Base-by-base conservation (phyloP, 345 rosid genomes). In the Trapa bicornis region DNA sequence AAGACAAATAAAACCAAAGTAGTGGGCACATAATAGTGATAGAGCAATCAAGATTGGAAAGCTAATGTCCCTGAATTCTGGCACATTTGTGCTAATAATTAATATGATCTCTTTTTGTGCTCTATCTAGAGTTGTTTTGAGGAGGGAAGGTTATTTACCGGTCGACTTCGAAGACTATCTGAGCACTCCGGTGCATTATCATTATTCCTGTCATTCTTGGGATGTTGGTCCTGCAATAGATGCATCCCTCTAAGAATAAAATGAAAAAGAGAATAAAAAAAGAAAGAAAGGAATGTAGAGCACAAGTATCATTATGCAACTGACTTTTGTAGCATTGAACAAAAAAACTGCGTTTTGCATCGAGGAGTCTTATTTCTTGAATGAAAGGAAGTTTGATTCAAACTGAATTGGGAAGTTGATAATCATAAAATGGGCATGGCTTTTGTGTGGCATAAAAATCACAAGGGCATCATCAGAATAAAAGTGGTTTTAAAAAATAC, bases 161-260 rank as follows among this genome's bases (percentile, higher is more conserved):
- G 84, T 16, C 79, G 81, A 77, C 64, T 73, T 69, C 75, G 75
- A 73, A 85, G 81, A 75, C 83, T 76, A 65, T 85, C 80, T 13
- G 78, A 74, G 73, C 84, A 72, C 77, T 86, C 84, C 42, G 42
- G 17, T 41, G 70, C 74, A 65, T 73, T 32, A 41, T 42, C 67
- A n/a, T 37, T 77, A 17, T 79, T 87, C 15, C 47, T 74, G 70
- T 72, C 78, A 37, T 42, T 17, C 67, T 65, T 33, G 35, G 53
- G 29, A 38, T 41, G 16, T 5, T 41, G 67, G 22, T 65, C 67
- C 67, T 65, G 67, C 52, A 64, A 43, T 12, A 45, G 43, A 0
- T 2, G 32, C 35, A 17, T 39, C n/a, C n/a, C 15, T 47, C 12
- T 65, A 32, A 65, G 67, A 5, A 65, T 45, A 41, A 41, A 41